phyloP scores from a whole-genome alignment of 257 asterid species.

The Forsythia suspensa region DNA sequence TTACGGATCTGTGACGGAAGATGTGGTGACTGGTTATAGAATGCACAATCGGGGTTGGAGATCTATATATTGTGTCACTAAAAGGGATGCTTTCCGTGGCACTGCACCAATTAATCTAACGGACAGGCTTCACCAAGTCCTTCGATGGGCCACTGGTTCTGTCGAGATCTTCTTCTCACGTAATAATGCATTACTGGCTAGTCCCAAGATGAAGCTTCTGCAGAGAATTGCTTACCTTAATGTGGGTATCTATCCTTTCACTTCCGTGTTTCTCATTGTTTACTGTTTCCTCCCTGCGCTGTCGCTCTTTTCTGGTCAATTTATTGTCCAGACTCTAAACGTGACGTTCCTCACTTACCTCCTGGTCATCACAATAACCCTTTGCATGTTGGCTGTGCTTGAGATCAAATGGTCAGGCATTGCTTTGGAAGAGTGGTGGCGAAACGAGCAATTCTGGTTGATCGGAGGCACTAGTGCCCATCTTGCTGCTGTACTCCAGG shows the following conservation, averaged over 20 bases:
- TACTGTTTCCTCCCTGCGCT: conserved; percentile 20
- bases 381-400: conserved; percentile 14
- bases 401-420: conserved; percentile 24
- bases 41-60: conserved; percentile 26
- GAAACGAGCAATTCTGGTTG: conserved; percentile 21
- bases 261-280: conserved; percentile 14
- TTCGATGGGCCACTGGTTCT: conserved; percentile 22
- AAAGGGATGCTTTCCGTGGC: conserved; percentile 22
- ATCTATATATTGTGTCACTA: conserved; percentile 18
- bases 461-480: conserved; percentile 24
- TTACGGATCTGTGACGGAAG: conserved; percentile 21
- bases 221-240: conserved; percentile 21
- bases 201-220: conserved; percentile 12
- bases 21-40: conserved; percentile 19
- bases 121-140: conserved; percentile 24
- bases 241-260: conserved; percentile 18
- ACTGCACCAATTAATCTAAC: conserved; percentile 22
- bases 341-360: conserved; percentile 17
- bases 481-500: conserved; percentile 21
- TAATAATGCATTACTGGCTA: conserved; percentile 15
- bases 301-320: conserved; percentile 16
- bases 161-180: conserved; percentile 23
- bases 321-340: conserved; percentile 16
- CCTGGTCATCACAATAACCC: conserved; percentile 13
- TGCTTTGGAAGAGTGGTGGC: conserved; percentile 23